Conservation (phyloP, 2,329 filamentous ascomycete species). For the Amylocarpus encephaloides region DNA sequence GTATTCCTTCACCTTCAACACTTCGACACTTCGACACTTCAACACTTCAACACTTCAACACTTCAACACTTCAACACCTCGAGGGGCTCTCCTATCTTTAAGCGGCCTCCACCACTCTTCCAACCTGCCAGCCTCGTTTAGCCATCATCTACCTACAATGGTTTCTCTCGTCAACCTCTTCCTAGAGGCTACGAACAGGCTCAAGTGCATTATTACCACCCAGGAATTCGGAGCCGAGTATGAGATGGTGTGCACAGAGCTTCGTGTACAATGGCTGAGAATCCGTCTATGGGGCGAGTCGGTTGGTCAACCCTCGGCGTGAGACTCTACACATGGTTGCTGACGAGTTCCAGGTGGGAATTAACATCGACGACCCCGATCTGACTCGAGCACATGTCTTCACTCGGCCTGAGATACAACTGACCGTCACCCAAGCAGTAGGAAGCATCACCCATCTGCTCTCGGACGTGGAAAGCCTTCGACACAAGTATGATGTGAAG, state of each 20-base stretch:
- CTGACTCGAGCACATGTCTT: constrained; percentile 11
- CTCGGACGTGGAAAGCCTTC: constrained; percentile 19
- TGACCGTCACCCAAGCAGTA: constrained; percentile 17
- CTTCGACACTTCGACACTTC: not conserved
- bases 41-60: not conserved
- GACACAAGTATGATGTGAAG: constrained; percentile 18
- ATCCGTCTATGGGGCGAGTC: constrained; percentile 23
- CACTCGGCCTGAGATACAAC: constrained; percentile 14
- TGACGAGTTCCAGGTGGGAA: constrained; percentile 14
- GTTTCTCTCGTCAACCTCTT: constrained; percentile 12
- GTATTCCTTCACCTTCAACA: not conserved
- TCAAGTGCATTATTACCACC: constrained; percentile 17
- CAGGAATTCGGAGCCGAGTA: constrained; percentile 22
- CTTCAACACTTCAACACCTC: not conserved
- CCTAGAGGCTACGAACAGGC: constrained; percentile 9
- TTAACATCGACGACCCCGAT: constrained; percentile 11
- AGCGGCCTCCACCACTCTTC: too few relatives aligned
- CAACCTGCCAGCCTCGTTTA: too few relatives aligned
- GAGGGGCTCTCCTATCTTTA: too few relatives aligned
- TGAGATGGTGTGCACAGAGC: constrained; percentile 21
- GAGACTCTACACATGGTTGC: not conserved
- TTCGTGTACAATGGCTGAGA: constrained; percentile 20
- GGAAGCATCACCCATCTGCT: constrained; percentile 16
- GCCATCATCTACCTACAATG: constrained; percentile 5
- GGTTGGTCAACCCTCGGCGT: constrained; percentile 2